Evolutionary conservation across 139 green algal genomes (phyloP), one percentile per base, ranked within the genome.

Genomic region (Coelastrella sp.): DNA sequence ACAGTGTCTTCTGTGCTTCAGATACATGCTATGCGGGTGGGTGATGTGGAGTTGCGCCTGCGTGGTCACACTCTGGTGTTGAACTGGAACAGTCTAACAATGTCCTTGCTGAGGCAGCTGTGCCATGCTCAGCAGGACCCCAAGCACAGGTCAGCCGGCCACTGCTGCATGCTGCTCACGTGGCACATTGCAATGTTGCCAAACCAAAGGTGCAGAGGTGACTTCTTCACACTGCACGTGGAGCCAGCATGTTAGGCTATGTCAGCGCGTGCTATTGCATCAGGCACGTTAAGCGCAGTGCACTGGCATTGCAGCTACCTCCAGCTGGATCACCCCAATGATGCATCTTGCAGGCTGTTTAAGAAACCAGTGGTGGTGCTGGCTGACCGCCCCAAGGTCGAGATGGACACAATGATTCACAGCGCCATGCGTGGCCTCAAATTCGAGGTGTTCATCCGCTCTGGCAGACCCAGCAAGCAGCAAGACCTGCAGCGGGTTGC

Each of bases 301-400:
- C n/a, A n/a, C n/a, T n/a, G n/a, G n/a, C n/a, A n/a, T n/a, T n/a
- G n/a, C n/a, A n/a, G n/a, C n/a, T n/a, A n/a, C n/a, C 13, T 57
- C 17, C 13, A 57, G 48, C 48, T 23, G 48, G 17, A 57, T 23
- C 48, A 57, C 13, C 48, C 17, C 13, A 23, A 23, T 11, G 1
- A 57, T 57, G 48, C 17, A 19, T 64, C 17, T 23, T 45, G 66
- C 66, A 74, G 34, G 9, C 59, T 87, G 40, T 80, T 68, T 69
- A 51, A 68, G n/a, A 50, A 50, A 38, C 81, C 81, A 40, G 69
- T 87, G 34, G 81, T 87, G 69, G 48, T 87, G 69, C 81, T 87
- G 41, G 69, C 81, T 34, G 75, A 82, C 9, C 35, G 53, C 8
- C 25, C 5, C 34, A 69, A 69, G 27, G 51, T 21, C 25, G 53